Evolutionary conservation across 2,329 filamentous ascomycete species (phyloP), one percentile per base, ranked within the genome.

Genomic region (Leptodontidium sp.): DNA sequence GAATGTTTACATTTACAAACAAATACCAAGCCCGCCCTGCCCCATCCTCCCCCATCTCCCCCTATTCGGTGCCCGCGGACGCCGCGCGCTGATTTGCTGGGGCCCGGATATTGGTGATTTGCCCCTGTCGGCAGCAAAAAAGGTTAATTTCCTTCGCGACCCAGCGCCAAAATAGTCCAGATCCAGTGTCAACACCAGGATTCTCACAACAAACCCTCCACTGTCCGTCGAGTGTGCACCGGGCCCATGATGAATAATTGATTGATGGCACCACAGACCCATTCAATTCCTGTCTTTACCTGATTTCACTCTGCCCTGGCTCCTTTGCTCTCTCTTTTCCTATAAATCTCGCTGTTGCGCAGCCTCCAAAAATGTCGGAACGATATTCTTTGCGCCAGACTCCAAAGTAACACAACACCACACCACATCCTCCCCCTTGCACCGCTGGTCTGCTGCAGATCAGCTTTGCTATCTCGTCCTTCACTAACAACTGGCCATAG

Each of bases 311-410:
- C 26, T 14, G 15, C 26, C 38, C 47, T 50, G 9, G n/a, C 9
- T 26, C n/a, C 47, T 26, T 21, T 50, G 47, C 47, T n/a, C 40
- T 61, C 15, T 65, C n/a, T 26, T 58, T 21, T 50, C 43, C 53
- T 55, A 66, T 66, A 66, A 55, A 53, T 43, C 26, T 32, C 29
- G 64, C 24, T 45, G 43, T 47, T 64, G 61, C 61, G 43, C 35
- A 26, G 38, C 9, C 26, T 11, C 2, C 12, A 68, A 70, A n/a
- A 29, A 79, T 79, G 77, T 76, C 77, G 14, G 75, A 76, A 71
- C 72, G 77, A 67, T 79, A 78, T 59, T 78, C 76, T 47, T 69
- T 78, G 64, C 73, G 76, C 57, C 74, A 76, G 65, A 78, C 77
- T 52, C 77, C 77, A 40, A 79, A 76, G 76, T 79, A 76, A 71